phyloP scores from a whole-genome alignment of 2,329 filamentous ascomycete species.

The Xenoacremonium recifei region DNA sequence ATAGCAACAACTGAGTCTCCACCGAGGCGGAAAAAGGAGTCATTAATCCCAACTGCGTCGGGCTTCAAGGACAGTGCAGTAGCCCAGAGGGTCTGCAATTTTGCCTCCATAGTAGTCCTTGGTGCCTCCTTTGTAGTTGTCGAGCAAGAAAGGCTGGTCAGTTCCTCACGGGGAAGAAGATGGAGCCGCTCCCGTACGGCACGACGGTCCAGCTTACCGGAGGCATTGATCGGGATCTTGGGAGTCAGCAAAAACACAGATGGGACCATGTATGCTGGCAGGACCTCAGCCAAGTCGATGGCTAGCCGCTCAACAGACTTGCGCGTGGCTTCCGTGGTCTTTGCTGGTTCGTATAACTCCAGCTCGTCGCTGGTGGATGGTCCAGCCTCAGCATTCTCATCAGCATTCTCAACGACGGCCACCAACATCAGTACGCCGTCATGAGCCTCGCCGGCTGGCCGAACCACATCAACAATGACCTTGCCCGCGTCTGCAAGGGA shows the following conservation, averaged over 20 bases:
- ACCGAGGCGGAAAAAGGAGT: conserved; percentile 24
- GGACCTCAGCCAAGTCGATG: not conserved
- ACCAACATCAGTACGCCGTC: no score
- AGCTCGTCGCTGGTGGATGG: not conserved
- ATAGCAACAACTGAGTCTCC: conserved; percentile 45
- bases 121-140: not conserved
- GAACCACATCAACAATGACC: no score
- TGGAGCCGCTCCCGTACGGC: not conserved
- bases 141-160: not conserved
- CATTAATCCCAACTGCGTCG: not conserved
- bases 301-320: not conserved
- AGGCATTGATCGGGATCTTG: not conserved
- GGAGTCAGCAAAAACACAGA: conserved; percentile 1
- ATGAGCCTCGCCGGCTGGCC: no score
- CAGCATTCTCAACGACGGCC: no score
- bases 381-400: conserved; percentile 3
- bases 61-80: not conserved
- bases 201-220: conserved; percentile 3
- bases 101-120: not conserved
- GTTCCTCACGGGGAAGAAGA: not conserved
- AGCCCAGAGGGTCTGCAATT: not conserved
- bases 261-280: conserved; percentile 6
- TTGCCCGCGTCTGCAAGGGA: no score
- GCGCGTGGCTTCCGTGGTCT: not conserved
- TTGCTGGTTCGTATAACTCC: not conserved